A percentile compares a stretch with the other conserved stretches of the same genome.
phyloP scores from a whole-genome alignment of 495 filamentous ascomycete species.

The Sordaria brevicollis region DNA sequence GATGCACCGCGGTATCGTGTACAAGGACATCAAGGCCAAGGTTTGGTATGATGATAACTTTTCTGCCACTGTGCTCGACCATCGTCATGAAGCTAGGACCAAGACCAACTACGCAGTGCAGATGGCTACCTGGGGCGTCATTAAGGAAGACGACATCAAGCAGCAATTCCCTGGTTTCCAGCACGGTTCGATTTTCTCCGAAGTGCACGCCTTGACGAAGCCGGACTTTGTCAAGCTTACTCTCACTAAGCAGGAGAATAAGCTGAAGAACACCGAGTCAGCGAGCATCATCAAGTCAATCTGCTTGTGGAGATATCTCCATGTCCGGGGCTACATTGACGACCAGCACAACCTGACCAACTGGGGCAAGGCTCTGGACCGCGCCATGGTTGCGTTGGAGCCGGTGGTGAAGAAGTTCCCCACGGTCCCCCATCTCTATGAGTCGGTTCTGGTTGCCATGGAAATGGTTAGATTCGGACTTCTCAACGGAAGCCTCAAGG shows the following conservation, averaged over 20 bases:
- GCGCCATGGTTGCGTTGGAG: conserved; percentile 52
- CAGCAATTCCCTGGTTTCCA: conserved; percentile 36
- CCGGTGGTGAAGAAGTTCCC: conserved; percentile 51
- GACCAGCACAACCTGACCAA: conserved; percentile 67
- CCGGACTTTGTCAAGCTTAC: conserved; percentile 58
- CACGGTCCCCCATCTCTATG: conserved; percentile 32
- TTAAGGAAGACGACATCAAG: conserved; percentile 38
- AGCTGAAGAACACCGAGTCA: conserved; percentile 37
- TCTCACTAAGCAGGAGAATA: conserved; percentile 35
- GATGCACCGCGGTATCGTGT: conserved; percentile 70
- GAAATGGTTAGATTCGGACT: conserved; percentile 70
- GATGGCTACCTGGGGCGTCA: conserved; percentile 65
- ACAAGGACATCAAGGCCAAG: conserved; percentile 60
- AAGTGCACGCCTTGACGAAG: conserved; percentile 50
- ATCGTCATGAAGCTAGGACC: conserved; percentile 27
- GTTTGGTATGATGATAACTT: conserved; percentile 78
- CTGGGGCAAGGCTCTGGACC: conserved; percentile 73
- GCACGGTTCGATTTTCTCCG: conserved; percentile 44
- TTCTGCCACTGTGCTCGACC: conserved; percentile 55
- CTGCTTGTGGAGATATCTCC: conserved; percentile 76
- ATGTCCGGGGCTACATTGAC: conserved; percentile 77
- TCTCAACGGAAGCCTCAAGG: conserved; percentile 53
- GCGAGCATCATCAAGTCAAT: conserved; percentile 67
- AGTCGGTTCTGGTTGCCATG: conserved; percentile 54
- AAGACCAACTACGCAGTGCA: conserved; percentile 47